These are phyloP conservation scores for Sphaerosporella brunnea DNA, from an alignment of 495 filamentous ascomycete genomes.

Conservation along the genomic window DNA sequence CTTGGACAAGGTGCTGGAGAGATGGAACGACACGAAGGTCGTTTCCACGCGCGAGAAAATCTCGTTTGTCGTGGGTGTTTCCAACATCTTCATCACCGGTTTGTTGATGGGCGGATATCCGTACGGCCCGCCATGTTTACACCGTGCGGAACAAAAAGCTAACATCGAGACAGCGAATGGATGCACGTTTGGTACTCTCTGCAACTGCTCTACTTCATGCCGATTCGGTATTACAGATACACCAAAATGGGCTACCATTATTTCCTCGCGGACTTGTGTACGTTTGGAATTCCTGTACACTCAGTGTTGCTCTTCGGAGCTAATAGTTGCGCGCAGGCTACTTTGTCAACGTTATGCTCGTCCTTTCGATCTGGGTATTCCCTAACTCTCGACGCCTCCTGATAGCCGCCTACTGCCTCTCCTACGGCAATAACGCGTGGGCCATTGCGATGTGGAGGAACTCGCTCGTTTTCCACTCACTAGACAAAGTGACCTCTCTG, in stretches of 20 bases:
- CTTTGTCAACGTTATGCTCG: constrained; percentile 77
- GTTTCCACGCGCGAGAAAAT: constrained; percentile 86
- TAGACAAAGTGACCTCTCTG: constrained; percentile 66
- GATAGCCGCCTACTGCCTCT: constrained; percentile 80
- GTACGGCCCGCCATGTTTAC: constrained; percentile 9
- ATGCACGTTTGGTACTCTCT: constrained; percentile 86
- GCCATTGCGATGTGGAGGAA: constrained; percentile 98
- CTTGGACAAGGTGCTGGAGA: constrained; percentile 68
- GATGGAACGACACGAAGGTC: constrained; percentile 74
- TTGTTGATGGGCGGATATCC: constrained; percentile 79
- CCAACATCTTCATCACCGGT: constrained; percentile 92
- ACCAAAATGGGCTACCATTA: constrained; percentile 84
- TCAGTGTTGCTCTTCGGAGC: too few species aligned
- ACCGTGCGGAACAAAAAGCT: constrained; percentile 1
- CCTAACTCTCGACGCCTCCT: constrained; percentile 80
- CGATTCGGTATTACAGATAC: constrained; percentile 80
- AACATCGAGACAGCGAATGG: constrained; percentile 33
- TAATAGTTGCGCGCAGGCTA: constrained; percentile 46
- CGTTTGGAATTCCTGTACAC: too few species aligned
- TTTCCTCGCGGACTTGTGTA: too few species aligned
- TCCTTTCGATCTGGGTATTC: constrained; percentile 78
- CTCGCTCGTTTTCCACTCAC: constrained; percentile 89
- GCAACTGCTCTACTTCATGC: constrained; percentile 87
- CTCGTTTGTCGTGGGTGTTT: constrained; percentile 85
- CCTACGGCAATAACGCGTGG: constrained; percentile 88